A percentile compares a stretch with the other conserved stretches of the same genome.
These are phyloP conservation scores for Fusarium dlaminii DNA, from an alignment of 2,329 filamentous ascomycete species.

Conservation along the genomic window DNA sequence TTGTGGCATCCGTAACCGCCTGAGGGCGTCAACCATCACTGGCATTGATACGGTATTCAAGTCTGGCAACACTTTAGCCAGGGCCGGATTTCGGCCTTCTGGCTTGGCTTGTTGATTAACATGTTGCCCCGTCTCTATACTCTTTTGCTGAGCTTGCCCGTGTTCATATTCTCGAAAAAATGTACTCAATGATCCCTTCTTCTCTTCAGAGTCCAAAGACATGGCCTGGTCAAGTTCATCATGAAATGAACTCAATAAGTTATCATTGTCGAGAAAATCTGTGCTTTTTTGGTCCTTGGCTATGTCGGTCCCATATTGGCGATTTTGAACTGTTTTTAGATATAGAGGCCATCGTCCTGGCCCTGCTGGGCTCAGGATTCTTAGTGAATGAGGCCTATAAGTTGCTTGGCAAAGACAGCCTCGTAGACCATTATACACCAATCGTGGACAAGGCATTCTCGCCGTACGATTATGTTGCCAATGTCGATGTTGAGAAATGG, in stretches of 20 bases:
- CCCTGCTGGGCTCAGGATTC: slow-evolving; percentile 39
- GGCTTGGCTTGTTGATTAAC: neutral
- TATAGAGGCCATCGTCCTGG: slow-evolving; percentile 6
- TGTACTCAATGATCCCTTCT: neutral
- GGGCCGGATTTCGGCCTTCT: slow-evolving; percentile 8
- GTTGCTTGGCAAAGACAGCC: slow-evolving; percentile 69
- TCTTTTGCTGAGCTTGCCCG: neutral
- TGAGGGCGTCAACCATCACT: slow-evolving; percentile 43
- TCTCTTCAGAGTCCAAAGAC: neutral
- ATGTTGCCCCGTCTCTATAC: neutral
- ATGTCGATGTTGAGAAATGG: neutral
- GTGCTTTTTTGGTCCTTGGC: neutral
- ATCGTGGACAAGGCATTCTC: slow-evolving; percentile 44
- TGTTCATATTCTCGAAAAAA: slow-evolving; percentile 1
- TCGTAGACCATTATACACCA: slow-evolving; percentile 68
- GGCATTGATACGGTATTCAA: slow-evolving; percentile 9
- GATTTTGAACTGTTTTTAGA: slow-evolving; percentile 16
- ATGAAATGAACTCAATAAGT: neutral
- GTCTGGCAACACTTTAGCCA: slow-evolving; percentile 5
- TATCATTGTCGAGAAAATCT: neutral
- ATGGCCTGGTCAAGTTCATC: neutral
- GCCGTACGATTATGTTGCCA: neutral
- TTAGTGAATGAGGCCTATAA: slow-evolving; percentile 52
- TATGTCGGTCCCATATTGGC: slow-evolving; percentile 30
- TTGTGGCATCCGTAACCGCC: slow-evolving; percentile 37